A percentile compares a stretch with the other conserved stretches of the same genome.
phyloP scores from a whole-genome alignment of 2,329 filamentous ascomycete species.

The Torrubiella hemipterigena region DNA sequence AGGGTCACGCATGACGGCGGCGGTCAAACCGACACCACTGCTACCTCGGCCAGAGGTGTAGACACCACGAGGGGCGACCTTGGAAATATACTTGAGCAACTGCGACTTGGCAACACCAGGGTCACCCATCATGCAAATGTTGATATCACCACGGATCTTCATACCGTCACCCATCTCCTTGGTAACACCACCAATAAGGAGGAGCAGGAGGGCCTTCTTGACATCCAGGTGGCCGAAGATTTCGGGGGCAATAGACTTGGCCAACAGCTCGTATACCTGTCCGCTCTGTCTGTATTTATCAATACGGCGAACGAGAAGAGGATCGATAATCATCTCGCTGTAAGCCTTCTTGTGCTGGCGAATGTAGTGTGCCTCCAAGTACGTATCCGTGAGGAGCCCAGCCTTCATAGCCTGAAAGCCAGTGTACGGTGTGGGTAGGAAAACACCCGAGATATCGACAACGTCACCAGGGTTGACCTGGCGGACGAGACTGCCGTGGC shows the following conservation, averaged over 20 bases:
- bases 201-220: slow-evolving; percentile 91
- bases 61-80: slow-evolving; percentile 86
- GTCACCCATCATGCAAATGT: slow-evolving; percentile 97
- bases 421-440: slow-evolving; percentile 95
- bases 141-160: slow-evolving; percentile 98
- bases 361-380: slow-evolving; percentile 87
- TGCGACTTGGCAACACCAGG: slow-evolving; percentile 99
- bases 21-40: slow-evolving; percentile 71
- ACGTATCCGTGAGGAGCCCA: slow-evolving; percentile 93
- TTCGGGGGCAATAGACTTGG: slow-evolving; percentile 92
- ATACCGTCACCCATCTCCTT: slow-evolving; percentile 98
- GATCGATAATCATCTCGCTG: slow-evolving; percentile 78
- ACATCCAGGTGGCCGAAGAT: slow-evolving; percentile 95
- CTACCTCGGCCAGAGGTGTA: slow-evolving; percentile 74
- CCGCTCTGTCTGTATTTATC: slow-evolving; percentile 75
- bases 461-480: slow-evolving; percentile 89
- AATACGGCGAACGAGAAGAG: slow-evolving; percentile 68
- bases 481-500: slow-evolving; percentile 74
- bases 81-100: slow-evolving; percentile 94
- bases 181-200: slow-evolving; percentile 89
- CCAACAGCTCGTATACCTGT: slow-evolving; percentile 89
- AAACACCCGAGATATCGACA: slow-evolving; percentile 88
- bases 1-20: slow-evolving; percentile 73
- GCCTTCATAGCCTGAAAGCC: slow-evolving; percentile 96
- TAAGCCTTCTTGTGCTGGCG: slow-evolving; percentile 98